These are phyloP conservation scores for Lactifluus subvellereus DNA, from an alignment of 768 basidiomycete species.

Conservation along the genomic window DNA sequence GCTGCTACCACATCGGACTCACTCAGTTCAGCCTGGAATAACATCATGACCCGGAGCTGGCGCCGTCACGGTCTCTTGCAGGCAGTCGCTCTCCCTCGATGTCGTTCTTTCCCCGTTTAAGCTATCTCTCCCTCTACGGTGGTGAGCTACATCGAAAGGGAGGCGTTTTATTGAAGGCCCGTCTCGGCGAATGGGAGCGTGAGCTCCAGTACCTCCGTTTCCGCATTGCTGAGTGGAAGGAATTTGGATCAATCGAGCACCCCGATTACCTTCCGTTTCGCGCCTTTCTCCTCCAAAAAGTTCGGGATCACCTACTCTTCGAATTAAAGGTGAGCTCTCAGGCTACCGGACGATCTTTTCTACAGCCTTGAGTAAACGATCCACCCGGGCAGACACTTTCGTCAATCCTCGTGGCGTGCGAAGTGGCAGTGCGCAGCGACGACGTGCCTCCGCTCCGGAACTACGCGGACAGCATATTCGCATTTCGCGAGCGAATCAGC, in stretches of 20 bases:
- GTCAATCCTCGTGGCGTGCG: slow-evolving; percentile 20
- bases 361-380: neutral
- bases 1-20: neutral
- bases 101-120: slow-evolving; percentile 12
- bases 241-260: slow-evolving; percentile 19
- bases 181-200: slow-evolving; percentile 23
- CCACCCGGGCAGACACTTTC: slow-evolving; percentile 14
- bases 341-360: neutral
- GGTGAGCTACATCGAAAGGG: slow-evolving; percentile 22
- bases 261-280: slow-evolving; percentile 21
- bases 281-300: slow-evolving; percentile 16
- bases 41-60: neutral
- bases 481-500: slow-evolving; percentile 22
- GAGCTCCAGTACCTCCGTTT: slow-evolving; percentile 24
- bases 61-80: neutral
- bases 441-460: slow-evolving; percentile 13
- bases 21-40: slow-evolving; percentile 13
- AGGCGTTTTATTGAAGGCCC: slow-evolving; percentile 15
- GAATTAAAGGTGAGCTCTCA: slow-evolving; percentile 21
- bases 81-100: neutral
- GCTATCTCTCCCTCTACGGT: slow-evolving; percentile 10
- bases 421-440: slow-evolving; percentile 16
- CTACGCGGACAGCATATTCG: slow-evolving; percentile 4
- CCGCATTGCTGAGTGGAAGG: slow-evolving; percentile 24
- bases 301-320: slow-evolving; percentile 17